phyloP scores from a whole-genome alignment of 257 asterid species.

The Solanum clarkiae region DNA sequence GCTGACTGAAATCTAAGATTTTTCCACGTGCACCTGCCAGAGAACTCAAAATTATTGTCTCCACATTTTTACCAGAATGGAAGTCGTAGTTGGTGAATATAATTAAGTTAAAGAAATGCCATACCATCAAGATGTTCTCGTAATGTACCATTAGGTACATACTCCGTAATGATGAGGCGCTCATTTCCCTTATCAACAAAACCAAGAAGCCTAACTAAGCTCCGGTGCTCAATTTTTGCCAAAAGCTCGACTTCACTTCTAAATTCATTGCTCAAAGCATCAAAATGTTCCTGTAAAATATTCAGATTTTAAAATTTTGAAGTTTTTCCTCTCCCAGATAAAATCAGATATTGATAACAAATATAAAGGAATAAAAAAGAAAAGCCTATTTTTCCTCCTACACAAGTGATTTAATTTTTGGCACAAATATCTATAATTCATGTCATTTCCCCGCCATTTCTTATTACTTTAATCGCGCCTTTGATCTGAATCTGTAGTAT shows the following conservation, averaged over 20 bases:
- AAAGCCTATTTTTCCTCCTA: background rate
- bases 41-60: conserved; percentile 6
- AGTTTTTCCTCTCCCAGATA: background rate
- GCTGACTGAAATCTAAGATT: conserved; percentile 77
- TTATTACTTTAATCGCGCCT: background rate
- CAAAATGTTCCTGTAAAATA: conserved; percentile 46
- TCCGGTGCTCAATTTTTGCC: conserved; percentile 92
- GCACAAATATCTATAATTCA: background rate
- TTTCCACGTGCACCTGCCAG: conserved; percentile 60
- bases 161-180: conserved; percentile 83
- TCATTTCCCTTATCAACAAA: conserved; percentile 78
- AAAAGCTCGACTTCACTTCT: conserved; percentile 91
- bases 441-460: background rate
- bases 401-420: background rate
- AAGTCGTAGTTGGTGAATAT: background rate
- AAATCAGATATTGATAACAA: background rate
- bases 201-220: conserved; percentile 90
- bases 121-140: conserved; percentile 97
- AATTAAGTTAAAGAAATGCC: conserved; percentile 2
- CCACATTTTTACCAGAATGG: background rate
- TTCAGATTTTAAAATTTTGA: background rate
- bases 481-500: background rate
- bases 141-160: conserved; percentile 88
- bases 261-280: conserved; percentile 52
- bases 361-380: background rate